These are phyloP conservation scores for Rhizopogon rudus DNA, from an alignment of 768 basidiomycete genomes.

Conservation along the genomic window DNA sequence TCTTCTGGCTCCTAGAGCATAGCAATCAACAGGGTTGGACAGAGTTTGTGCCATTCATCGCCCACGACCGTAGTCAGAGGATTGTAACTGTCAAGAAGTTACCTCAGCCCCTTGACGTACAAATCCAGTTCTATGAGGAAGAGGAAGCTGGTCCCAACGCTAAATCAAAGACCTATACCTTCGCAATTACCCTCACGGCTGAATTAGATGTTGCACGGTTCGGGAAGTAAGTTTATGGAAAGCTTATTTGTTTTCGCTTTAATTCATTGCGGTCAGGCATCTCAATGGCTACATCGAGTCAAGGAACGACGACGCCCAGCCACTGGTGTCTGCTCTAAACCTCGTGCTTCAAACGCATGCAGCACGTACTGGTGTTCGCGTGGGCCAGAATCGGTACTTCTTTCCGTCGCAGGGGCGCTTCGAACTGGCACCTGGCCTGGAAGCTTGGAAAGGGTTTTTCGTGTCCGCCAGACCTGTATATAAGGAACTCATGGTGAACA, in stretches of 20 bases:
- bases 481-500: conserved; percentile 48
- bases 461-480: conserved; percentile 45
- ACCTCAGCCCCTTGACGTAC: conserved; percentile 30
- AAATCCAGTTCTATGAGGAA: conserved; percentile 35
- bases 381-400: conserved; percentile 49
- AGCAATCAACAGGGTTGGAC: conserved; percentile 32
- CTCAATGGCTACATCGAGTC: conserved; percentile 31
- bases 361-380: conserved; percentile 37
- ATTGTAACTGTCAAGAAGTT: conserved; percentile 37
- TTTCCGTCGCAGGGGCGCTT: conserved; percentile 28
- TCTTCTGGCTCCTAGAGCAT: conserved; percentile 40
- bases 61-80: conserved; percentile 38
- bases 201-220: conserved; percentile 28
- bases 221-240: conserved; percentile 23
- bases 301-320: conserved; percentile 36
- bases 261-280: conserved; percentile 27
- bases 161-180: conserved; percentile 29
- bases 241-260: not conserved
- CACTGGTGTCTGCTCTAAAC: conserved; percentile 42
- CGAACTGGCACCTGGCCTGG: conserved; percentile 33
- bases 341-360: conserved; percentile 42
- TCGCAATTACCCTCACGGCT: conserved; percentile 29
- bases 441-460: conserved; percentile 46
- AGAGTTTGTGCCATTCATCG: conserved; percentile 26
- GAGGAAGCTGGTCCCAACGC: conserved; percentile 29